phyloP scores from a whole-genome alignment of 2,329 filamentous ascomycete genomes.

The Colletotrichum magnum region DNA sequence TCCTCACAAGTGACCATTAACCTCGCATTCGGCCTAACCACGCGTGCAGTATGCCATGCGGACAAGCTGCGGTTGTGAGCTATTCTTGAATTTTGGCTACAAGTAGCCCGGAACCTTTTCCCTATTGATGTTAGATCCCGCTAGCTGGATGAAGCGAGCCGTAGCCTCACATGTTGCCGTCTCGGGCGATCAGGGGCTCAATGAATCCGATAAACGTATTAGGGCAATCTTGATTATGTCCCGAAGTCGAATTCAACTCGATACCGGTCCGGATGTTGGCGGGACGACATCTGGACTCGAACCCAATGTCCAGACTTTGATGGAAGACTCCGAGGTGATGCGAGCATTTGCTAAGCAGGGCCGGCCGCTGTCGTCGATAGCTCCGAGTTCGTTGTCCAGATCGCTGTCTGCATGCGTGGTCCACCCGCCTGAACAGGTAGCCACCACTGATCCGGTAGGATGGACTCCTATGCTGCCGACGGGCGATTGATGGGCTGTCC shows the following conservation, averaged over 20 bases:
- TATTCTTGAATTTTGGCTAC: slow-evolving; percentile 14
- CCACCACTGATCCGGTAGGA: slow-evolving; percentile 67
- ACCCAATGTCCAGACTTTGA: slow-evolving; percentile 40
- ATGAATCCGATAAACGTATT: not conserved
- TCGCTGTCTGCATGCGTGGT: slow-evolving; percentile 47
- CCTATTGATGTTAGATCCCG: not conserved
- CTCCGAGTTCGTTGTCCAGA: slow-evolving; percentile 23
- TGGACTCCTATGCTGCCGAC: slow-evolving; percentile 67
- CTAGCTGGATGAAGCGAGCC: not conserved
- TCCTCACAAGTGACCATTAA: not conserved
- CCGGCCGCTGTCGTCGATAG: slow-evolving; percentile 28
- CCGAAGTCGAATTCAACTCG: not conserved
- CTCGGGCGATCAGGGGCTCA: not conserved
- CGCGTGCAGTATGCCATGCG: not conserved
- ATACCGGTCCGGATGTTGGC: not conserved
- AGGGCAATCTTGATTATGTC: not conserved
- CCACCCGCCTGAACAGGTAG: slow-evolving; percentile 71
- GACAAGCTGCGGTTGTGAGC: not conserved
- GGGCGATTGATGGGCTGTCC: slow-evolving; percentile 62
- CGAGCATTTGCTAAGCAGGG: slow-evolving; percentile 35
- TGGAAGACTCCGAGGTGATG: slow-evolving; percentile 37
- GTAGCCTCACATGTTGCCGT: not conserved
- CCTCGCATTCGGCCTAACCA: not conserved
- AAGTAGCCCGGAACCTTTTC: slow-evolving; percentile 9
- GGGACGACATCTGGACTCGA: not conserved